Conservation (phyloP, 2,329 filamentous ascomycete species). For the Leptographium radiaticola region DNA sequence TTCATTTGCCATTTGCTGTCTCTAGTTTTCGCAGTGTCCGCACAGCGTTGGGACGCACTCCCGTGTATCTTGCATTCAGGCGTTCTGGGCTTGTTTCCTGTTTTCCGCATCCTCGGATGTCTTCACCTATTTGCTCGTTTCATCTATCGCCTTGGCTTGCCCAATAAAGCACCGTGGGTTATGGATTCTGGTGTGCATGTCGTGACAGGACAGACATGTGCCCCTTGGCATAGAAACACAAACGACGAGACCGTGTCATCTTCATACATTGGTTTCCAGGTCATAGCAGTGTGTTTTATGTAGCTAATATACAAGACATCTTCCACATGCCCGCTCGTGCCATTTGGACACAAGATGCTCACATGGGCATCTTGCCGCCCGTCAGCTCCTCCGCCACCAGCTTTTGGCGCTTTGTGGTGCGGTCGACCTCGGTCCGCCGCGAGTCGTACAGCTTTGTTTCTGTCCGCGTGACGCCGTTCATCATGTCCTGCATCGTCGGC, state of each 20-base stretch:
- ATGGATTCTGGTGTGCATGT: background rate
- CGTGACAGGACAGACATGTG: background rate
- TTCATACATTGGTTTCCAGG: background rate
- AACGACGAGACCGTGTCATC: background rate
- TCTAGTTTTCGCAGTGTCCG: background rate
- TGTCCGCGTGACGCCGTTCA: conserved; percentile 22
- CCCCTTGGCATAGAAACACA: background rate
- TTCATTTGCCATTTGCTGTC: background rate
- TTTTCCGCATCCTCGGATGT: background rate
- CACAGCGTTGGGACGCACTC: background rate
- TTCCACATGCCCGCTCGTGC: background rate
- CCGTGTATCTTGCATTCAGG: background rate
- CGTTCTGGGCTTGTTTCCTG: background rate
- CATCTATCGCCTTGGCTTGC: too few relatives aligned
- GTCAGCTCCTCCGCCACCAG: conserved; percentile 45
- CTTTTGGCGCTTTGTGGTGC: conserved; percentile 37
- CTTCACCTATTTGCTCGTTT: background rate
- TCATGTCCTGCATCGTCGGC: conserved; percentile 29
- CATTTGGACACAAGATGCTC: background rate
- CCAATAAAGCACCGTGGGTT: background rate
- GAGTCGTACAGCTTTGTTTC: conserved; percentile 22
- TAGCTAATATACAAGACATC: conserved; percentile 1
- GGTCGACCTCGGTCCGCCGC: conserved; percentile 25
- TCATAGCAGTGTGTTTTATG: background rate
- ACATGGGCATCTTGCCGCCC: conserved; percentile 37